These are phyloP conservation scores for Acanthamoeba lenticulata DNA, from an alignment of 208 protist species.

Conservation along the genomic window DNA sequence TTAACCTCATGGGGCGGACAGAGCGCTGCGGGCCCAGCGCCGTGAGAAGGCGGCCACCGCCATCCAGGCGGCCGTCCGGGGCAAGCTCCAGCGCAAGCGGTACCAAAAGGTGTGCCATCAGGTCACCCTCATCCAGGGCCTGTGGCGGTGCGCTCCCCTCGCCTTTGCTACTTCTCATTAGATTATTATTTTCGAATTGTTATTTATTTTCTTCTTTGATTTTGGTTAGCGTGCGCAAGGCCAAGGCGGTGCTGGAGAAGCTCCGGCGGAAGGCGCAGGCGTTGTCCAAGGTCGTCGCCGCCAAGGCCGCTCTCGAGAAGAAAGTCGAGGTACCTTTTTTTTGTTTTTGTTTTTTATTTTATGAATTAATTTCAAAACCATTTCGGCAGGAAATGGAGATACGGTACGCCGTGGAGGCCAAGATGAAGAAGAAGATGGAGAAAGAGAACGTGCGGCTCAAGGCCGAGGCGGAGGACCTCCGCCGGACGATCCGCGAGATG, in stretches of 20 bases:
- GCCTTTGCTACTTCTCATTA: background rate
- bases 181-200: too few relatives aligned
- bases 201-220: background rate
- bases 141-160: conserved; percentile 2
- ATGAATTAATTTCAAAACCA: background rate
- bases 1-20: background rate
- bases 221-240: background rate
- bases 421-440: conserved; percentile 25
- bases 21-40: background rate
- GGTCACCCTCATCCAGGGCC: background rate
- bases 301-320: conserved; percentile 38
- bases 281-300: conserved; percentile 24
- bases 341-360: too few relatives aligned
- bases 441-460: background rate
- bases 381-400: conserved; percentile 16
- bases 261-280: background rate
- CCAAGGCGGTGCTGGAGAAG: background rate
- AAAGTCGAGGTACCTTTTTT: conserved; percentile 61
- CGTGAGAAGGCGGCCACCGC: background rate
- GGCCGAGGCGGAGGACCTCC: background rate
- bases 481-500: background rate
- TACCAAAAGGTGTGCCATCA: background rate
- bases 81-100: background rate
- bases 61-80: background rate
- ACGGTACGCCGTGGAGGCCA: background rate